Conservation (phyloP, 495 filamentous ascomycete species). For the Extremus antarcticus region DNA sequence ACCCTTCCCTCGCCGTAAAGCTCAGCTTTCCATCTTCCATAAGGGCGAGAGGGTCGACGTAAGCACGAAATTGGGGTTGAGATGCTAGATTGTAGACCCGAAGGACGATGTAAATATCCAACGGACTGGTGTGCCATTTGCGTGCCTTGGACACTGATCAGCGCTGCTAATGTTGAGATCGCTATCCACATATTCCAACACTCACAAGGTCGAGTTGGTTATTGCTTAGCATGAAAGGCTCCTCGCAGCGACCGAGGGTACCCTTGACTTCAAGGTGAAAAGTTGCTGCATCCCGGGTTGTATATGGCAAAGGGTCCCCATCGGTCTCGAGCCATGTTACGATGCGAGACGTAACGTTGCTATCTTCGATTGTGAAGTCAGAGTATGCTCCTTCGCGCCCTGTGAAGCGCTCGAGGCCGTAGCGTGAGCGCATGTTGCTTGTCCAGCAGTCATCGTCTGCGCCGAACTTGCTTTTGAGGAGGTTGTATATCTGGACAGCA, state of each 20-base stretch:
- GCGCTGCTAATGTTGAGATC: neutral
- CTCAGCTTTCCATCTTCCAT: neutral
- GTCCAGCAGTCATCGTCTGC: conserved; percentile 6
- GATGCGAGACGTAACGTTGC: neutral
- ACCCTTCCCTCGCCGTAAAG: conserved; percentile 1
- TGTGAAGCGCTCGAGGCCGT: neutral
- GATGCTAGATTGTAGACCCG: conserved; percentile 4
- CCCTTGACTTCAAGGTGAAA: conserved; percentile 15
- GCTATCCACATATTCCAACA: neutral
- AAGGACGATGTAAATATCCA: conserved; percentile 13
- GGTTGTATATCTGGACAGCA: conserved; percentile 3
- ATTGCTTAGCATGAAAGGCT: conserved; percentile 8
- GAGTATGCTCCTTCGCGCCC: neutral
- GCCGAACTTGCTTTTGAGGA: conserved; percentile 1
- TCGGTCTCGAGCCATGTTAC: conserved; percentile 1
- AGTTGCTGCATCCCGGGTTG: neutral
- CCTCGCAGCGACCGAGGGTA: conserved; percentile 2
- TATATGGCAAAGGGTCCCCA: neutral
- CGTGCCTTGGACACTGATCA: too few relatives aligned
- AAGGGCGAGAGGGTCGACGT: conserved; percentile 9
- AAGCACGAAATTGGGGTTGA: neutral
- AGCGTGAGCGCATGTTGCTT: neutral
- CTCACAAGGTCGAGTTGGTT: conserved; percentile 6
- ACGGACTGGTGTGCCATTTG: conserved; percentile 2
- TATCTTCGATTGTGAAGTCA: conserved; percentile 8